Evolutionary conservation across 164 flowering plant species (phyloP), one percentile per base, ranked within the genome.

Genomic region (Stephania yunnanensis): DNA sequence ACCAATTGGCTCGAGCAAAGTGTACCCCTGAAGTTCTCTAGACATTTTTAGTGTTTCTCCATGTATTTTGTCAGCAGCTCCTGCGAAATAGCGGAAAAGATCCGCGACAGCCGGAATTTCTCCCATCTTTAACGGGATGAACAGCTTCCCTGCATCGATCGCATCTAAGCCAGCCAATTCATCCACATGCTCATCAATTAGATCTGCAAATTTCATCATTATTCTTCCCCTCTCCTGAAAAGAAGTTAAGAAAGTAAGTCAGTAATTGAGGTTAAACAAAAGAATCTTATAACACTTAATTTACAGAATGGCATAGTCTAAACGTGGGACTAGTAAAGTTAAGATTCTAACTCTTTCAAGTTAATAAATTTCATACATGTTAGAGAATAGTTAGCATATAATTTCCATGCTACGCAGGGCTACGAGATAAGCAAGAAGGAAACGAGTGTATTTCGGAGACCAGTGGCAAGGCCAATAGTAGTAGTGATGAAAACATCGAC

Each of bases 41-140:
- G 89, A 78, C 89, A 89, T 82, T 75, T 91, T 94, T 45, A 92
- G 63, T 1, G 91, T 91, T 71, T 87, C 85, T 2, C 97, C 97
- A 31, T 92, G 92, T 64, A 94, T 87, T 83, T 94, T 92, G 73
- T 94, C 97, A 0, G 95, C 97, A 8, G 94, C 95, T 7, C 98
- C 98, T 0, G 97, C 98, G 66, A 87, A 92, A 79, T 91, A 94
- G 3, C 91, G 88, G 1, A 94, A 77, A 0, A 22, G 9, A 2
- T 77, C 58, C 1, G 87, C 84, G 10, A 78, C 85, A 0, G 1
- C 20, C 2, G 93, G 93, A 1, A 91, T 83, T 53, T 93, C 94
- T 0, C 42, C 0, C 0, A 46, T 58, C 81, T 86, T 88, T 20
- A 81, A 85, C 29, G 10, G 0, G 7, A 42, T 6, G 70, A 83